A percentile compares a stretch with the other conserved stretches of the same genome.
These are phyloP conservation scores for Chloranthus sessilifolius DNA, from an alignment of 164 flowering plant genomes.

Conservation along the genomic window DNA sequence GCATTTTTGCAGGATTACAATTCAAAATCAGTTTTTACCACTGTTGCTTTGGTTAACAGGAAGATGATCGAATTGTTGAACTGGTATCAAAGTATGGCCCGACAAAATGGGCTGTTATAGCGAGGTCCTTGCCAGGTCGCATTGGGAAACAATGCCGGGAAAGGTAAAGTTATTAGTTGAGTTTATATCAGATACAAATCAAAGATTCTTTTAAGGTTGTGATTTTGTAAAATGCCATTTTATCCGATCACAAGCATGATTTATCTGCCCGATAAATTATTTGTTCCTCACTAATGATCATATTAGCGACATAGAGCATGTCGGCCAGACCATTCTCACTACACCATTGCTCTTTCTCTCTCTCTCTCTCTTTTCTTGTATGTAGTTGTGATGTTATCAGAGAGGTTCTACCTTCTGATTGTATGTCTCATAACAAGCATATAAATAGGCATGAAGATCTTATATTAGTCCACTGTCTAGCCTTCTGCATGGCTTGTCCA, in stretches of 20 bases:
- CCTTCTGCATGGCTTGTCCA: no score
- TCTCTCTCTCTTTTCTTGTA: no score
- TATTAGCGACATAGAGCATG: no score
- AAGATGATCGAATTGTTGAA: constrained; percentile 81
- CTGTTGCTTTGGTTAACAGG: constrained; percentile 39
- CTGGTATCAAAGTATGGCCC: constrained; percentile 79
- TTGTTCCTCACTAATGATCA: no score
- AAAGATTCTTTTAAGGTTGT: not conserved
- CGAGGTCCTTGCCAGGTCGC: constrained; percentile 91
- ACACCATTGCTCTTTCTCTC: no score
- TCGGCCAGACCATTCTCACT: no score
- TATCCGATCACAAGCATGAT: not conserved
- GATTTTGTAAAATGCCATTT: not conserved
- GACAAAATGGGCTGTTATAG: constrained; percentile 91
- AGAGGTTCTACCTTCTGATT: no score
- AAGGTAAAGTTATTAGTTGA: constrained; percentile 45
- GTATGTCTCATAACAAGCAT: no score
- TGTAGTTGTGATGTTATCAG: no score
- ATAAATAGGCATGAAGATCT: no score
- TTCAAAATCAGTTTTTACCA: constrained; percentile 7
- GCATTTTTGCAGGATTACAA: no score
- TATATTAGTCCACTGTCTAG: no score
- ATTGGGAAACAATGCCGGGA: constrained; percentile 99
- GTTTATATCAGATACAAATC: not conserved
- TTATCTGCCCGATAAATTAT: not conserved